These are phyloP conservation scores for Globisporangium iwayamae DNA, from an alignment of 352 stramenopile species.

Conservation along the genomic window DNA sequence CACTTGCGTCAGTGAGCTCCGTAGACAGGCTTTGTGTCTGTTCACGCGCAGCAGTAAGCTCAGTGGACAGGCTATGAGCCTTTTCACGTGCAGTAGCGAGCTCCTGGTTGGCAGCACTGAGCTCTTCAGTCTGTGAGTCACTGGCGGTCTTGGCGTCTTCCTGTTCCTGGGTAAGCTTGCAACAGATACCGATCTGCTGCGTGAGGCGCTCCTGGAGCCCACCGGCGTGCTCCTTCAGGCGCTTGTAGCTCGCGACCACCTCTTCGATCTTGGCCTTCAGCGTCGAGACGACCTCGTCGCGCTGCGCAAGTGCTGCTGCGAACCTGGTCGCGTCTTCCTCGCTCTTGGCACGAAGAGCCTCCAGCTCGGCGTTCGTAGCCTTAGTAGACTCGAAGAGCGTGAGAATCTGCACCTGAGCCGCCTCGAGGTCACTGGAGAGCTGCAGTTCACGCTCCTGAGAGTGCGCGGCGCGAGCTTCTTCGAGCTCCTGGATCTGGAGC, in stretches of 20 bases:
- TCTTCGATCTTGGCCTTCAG: conserved; percentile 62
- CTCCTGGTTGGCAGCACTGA: conserved; percentile 30
- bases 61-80: conserved; percentile 2
- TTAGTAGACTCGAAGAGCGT: conserved; percentile 18
- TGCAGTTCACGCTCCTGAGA: conserved; percentile 13
- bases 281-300: conserved; percentile 49
- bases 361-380: conserved; percentile 17
- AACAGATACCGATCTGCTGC: conserved; percentile 17
- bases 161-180: conserved; percentile 20
- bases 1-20: conserved; percentile 18
- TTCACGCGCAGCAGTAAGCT: conserved; percentile 22
- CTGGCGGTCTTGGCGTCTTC: conserved; percentile 25
- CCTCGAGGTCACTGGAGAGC: conserved; percentile 17
- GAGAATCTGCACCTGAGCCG: conserved; percentile 22
- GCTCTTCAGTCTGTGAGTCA: conserved; percentile 26
- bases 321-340: conserved; percentile 1
- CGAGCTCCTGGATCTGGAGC: conserved; percentile 2
- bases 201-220: conserved; percentile 42
- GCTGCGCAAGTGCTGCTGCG: conserved; percentile 14
- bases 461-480: conserved; percentile 20
- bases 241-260: conserved; percentile 60
- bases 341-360: conserved; percentile 8
- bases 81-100: conserved; percentile 23
- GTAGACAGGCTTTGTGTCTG: conserved; percentile 9
- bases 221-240: conserved; percentile 40